These are phyloP conservation scores for Cordyceps fumosorosea DNA, from an alignment of 2,329 filamentous ascomycete species.

Conservation along the genomic window DNA sequence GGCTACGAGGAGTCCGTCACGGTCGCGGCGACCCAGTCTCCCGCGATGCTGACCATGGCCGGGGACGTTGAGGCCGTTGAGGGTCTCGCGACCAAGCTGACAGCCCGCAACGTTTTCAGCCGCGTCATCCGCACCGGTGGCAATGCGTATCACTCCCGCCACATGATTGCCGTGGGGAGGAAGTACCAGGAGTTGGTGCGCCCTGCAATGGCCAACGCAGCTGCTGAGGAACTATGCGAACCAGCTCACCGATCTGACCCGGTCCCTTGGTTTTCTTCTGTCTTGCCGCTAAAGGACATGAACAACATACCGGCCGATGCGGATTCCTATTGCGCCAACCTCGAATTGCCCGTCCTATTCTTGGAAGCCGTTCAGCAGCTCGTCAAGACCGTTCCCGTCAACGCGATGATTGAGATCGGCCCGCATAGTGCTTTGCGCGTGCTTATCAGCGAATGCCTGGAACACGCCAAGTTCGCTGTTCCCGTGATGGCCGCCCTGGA, in stretches of 20 bases:
- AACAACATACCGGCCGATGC: conserved; percentile 19
- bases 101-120: conserved; percentile 19
- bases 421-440: too few relatives aligned
- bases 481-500: too few relatives aligned
- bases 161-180: conserved; percentile 21
- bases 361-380: conserved; percentile 16
- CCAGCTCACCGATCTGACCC: neutral
- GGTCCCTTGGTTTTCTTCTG: conserved; percentile 22
- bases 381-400: too few relatives aligned
- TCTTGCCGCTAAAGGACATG: neutral
- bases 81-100: conserved; percentile 19
- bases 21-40: conserved; percentile 28
- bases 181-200: conserved; percentile 20
- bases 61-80: conserved; percentile 22
- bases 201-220: neutral
- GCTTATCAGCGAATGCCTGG: too few relatives aligned
- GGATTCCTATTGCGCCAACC: conserved; percentile 13
- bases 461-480: too few relatives aligned
- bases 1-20: conserved; percentile 22
- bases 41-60: conserved; percentile 23
- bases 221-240: conserved; percentile 15
- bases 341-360: conserved; percentile 20
- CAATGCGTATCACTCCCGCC: conserved; percentile 24
- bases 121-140: conserved; percentile 20
- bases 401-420: too few relatives aligned